Percentiles rank a stretch among this genome's conserved stretches.
Evolutionary conservation across 2,329 filamentous ascomycete species (phyloP).

Genomic region (Emmonsiellopsis sp.): DNA sequence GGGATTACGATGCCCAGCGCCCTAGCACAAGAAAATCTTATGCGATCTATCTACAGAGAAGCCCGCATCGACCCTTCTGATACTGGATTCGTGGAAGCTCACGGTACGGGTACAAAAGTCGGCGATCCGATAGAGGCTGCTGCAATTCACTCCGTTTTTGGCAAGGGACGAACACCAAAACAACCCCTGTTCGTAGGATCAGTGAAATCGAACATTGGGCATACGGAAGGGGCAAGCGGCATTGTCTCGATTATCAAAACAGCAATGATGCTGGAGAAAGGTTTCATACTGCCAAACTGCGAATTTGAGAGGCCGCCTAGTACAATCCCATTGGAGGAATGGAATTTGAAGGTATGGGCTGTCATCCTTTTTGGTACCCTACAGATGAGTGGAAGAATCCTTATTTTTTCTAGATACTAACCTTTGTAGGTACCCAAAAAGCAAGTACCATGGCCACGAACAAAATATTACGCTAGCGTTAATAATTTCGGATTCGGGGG

Average conservation of each 20-base stretch:
- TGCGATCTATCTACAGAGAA: constrained; percentile 24
- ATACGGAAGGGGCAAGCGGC: constrained; percentile 20
- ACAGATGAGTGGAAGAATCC: background rate
- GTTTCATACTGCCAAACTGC: constrained; percentile 19
- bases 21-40: constrained; percentile 26
- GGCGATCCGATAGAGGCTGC: constrained; percentile 45
- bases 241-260: constrained; percentile 21
- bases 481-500: constrained; percentile 31
- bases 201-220: constrained; percentile 22
- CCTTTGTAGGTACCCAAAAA: constrained; percentile 14
- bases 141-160: background rate
- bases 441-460: constrained; percentile 18
- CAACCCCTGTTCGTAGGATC: constrained; percentile 20
- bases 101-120: constrained; percentile 46
- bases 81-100: constrained; percentile 37
- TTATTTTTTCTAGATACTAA: background rate
- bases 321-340: constrained; percentile 17
- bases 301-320: constrained; percentile 17
- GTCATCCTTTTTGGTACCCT: background rate
- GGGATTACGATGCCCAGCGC: constrained; percentile 28
- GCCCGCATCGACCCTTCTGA: constrained; percentile 18
- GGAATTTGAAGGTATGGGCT: constrained; percentile 17
- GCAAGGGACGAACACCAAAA: background rate
- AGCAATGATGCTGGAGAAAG: constrained; percentile 17
- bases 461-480: constrained; percentile 12